phyloP scores from a whole-genome alignment of 1,139 yeast genomes.

The Debaryomyces nepalensis region DNA sequence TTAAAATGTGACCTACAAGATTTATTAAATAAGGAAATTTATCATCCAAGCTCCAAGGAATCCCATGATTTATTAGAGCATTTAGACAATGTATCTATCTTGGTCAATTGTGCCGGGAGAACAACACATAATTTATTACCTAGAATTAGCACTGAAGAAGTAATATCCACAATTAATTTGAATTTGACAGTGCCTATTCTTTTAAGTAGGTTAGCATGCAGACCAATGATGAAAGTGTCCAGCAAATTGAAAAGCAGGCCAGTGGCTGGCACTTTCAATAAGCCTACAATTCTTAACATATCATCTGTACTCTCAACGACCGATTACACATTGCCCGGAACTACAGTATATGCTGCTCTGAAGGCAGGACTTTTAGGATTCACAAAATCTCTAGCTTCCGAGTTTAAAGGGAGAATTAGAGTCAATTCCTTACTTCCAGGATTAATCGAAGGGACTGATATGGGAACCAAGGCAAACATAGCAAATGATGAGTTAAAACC shows the following conservation, averaged over 20 bases:
- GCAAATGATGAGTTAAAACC: conserved; percentile 19
- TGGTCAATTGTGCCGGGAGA: conserved; percentile 84
- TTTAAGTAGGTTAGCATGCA: conserved; percentile 47
- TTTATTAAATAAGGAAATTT: conserved; percentile 8
- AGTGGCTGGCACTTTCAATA: conserved; percentile 2
- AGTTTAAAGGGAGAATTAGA: conserved; percentile 55
- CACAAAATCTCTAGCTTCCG: conserved; percentile 65
- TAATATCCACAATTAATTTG: conserved; percentile 55
- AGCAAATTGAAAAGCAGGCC: conserved; percentile 13
- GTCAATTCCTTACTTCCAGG: conserved; percentile 79
- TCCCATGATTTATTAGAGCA: conserved; percentile 6
- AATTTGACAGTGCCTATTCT: conserved; percentile 73
- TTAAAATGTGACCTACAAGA: conserved; percentile 55
- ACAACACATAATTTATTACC: conserved; percentile 64
- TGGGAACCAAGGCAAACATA: conserved; percentile 50
- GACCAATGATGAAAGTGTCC: conserved; percentile 52
- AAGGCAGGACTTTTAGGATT: conserved; percentile 80
- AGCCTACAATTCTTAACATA: conserved; percentile 58
- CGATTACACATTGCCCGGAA: conserved; percentile 56
- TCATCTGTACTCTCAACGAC: conserved; percentile 68
- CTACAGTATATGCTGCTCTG: conserved; percentile 77
- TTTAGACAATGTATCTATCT: conserved; percentile 41
- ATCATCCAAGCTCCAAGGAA: neutral
- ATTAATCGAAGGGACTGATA: conserved; percentile 70
- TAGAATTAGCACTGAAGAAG: conserved; percentile 45